Base-by-base conservation (phyloP, 2,329 filamentous ascomycete genomes). In the Curvularia sp. region DNA sequence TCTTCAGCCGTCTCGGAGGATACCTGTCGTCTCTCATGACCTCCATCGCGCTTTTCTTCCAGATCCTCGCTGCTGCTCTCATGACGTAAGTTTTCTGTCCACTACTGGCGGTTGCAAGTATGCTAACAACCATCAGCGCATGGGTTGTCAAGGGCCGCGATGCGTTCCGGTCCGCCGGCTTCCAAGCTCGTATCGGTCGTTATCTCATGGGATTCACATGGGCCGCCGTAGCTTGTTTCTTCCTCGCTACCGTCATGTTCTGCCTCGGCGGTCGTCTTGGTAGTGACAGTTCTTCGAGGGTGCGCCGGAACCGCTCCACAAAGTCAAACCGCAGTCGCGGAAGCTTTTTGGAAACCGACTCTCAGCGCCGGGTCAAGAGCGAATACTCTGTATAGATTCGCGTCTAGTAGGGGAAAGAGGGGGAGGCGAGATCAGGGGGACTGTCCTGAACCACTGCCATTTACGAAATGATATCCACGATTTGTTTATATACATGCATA, bases 191-290 rank as follows among this genome's bases (percentile, higher is more conserved):
- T 10, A 74, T 95, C 36, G 91, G 91, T 52, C 72, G 70, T 30
- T 90, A 89, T 70, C 89, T 87, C 19, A 91, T 92, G 71, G 91
- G 85, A 43, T 94, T 93, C 79, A 87, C 87, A 62, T 95, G 91
- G 91, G 87, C 83, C 15, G 84, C 89, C 1, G 87, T 87, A 77
- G 85, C 84, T 9, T 84, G 84, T 53, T 84, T 91, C 68, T 79
- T 92, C 65, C 75, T 93, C 64, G 84, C 89, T 15, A 85, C 84
- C 3, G 65, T 91, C 28, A 79, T 92, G 57, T 91, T 93, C 80
- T 89, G 84, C 76, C 53, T 87, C 30, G 87, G 87, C 51, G 84
- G 86, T 39, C 73, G 75, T 27, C 80, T 85, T 38, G 79, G 81
- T 50, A 80, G 81, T 59, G 81, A 82, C 19, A 54, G 62, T n/a